Evolutionary conservation across 116 monocot genomes (phyloP).

Genomic region (Iris pallida): DNA sequence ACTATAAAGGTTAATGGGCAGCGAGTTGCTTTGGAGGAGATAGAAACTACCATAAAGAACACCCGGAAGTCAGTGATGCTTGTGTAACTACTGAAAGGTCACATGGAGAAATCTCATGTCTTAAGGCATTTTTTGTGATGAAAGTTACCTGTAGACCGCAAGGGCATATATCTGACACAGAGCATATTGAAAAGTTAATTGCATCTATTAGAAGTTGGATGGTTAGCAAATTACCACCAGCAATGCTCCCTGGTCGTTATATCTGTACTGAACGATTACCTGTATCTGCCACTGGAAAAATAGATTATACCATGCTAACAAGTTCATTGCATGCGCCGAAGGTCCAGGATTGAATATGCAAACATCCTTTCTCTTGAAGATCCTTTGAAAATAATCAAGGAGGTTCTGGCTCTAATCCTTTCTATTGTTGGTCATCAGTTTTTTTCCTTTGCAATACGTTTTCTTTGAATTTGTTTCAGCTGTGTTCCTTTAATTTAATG

Average conservation of each 20-base stretch:
- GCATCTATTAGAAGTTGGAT: slow-evolving; percentile 60
- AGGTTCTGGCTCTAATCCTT: slow-evolving; percentile 34
- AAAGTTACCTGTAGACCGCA: slow-evolving; percentile 8
- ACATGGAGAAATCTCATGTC: slow-evolving; percentile 18
- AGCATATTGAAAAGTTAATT: slow-evolving; percentile 20
- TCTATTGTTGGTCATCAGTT: not conserved
- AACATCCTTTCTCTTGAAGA: slow-evolving; percentile 15
- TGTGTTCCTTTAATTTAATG: not conserved
- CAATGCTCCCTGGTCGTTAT: slow-evolving; percentile 64
- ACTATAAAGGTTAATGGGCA: slow-evolving; percentile 80
- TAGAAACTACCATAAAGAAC: slow-evolving; percentile 64
- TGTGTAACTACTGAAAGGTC: slow-evolving; percentile 46
- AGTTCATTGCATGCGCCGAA: slow-evolving; percentile 20
- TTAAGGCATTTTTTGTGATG: slow-evolving; percentile 57
- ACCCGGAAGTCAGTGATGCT: slow-evolving; percentile 66
- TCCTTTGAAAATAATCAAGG: slow-evolving; percentile 55
- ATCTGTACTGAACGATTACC: slow-evolving; percentile 40
- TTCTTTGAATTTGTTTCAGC: not conserved
- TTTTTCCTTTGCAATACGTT: not conserved
- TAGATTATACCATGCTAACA: slow-evolving; percentile 58
- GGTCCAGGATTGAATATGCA: slow-evolving; percentile 9
- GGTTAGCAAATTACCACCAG: slow-evolving; percentile 49
- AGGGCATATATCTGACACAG: slow-evolving; percentile 6
- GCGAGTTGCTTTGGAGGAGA: slow-evolving; percentile 71
- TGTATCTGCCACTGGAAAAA: slow-evolving; percentile 55